phyloP scores from a whole-genome alignment of 768 basidiomycete species.

The Filobasidium floriforme region DNA sequence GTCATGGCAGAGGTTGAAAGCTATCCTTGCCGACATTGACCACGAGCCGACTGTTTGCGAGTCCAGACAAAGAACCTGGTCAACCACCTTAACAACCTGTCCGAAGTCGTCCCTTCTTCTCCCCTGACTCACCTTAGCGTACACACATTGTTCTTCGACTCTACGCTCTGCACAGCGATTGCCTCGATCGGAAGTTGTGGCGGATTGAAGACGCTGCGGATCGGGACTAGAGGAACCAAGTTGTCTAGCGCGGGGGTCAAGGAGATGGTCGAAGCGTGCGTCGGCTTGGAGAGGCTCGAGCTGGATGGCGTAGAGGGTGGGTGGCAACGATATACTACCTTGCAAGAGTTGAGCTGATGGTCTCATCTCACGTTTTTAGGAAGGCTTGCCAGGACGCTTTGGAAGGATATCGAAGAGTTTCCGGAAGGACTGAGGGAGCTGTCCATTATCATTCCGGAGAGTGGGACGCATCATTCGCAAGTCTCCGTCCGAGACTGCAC shows the following conservation, averaged over 20 bases:
- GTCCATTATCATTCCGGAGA: not conserved
- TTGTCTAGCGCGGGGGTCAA: not conserved
- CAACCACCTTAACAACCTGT: not conserved
- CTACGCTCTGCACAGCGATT: not conserved
- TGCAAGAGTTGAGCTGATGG: not conserved
- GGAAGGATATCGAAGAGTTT: conserved; percentile 6
- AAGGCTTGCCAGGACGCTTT: not conserved
- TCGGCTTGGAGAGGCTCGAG: conserved; percentile 1
- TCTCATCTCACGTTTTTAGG: not conserved
- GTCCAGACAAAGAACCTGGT: not conserved
- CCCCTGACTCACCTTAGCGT: not conserved
- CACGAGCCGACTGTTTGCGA: not conserved
- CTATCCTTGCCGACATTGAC: not conserved
- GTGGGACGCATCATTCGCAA: conserved; percentile 4
- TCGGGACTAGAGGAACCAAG: conserved; percentile 1
- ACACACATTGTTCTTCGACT: conserved; percentile 4
- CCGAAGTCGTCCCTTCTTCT: not conserved
- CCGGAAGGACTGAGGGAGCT: not conserved
- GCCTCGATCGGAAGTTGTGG: conserved; percentile 6
- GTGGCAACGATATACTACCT: not conserved
- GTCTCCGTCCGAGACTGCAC: not conserved
- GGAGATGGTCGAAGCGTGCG: not conserved
- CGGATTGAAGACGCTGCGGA: not conserved
- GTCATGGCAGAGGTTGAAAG: not conserved
- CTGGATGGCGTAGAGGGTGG: not conserved